phyloP scores from a whole-genome alignment of 371 early-diverging fungal species.

The Mortierella sp. region DNA sequence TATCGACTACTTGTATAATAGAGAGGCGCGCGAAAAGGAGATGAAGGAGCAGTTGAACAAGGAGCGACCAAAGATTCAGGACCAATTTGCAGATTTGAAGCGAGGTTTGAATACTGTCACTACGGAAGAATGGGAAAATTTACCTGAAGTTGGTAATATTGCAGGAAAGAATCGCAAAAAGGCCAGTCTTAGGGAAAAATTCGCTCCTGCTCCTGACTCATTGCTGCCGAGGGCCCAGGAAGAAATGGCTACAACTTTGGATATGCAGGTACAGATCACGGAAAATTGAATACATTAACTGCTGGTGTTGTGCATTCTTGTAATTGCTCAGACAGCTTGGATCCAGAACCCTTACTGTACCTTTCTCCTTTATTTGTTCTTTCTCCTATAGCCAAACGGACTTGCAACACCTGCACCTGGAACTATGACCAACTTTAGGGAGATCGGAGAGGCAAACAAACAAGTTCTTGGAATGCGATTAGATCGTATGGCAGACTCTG shows the following conservation, averaged over 20 bases:
- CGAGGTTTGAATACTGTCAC: constrained; percentile 82
- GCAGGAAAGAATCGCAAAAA: constrained; percentile 84
- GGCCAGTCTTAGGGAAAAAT: constrained; percentile 68
- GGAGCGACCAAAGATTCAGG: constrained; percentile 81
- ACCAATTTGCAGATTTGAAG: constrained; percentile 94
- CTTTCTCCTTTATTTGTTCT: background rate
- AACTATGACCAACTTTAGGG: constrained; percentile 87
- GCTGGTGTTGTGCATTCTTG: background rate
- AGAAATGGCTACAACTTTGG: constrained; percentile 70
- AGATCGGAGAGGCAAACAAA: constrained; percentile 95
- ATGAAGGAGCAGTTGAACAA: constrained; percentile 64
- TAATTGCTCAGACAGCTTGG: background rate
- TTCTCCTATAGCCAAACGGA: constrained; percentile 58
- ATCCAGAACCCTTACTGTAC: background rate
- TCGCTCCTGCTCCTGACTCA: constrained; percentile 90
- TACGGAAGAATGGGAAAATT: constrained; percentile 89
- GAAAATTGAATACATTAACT: background rate
- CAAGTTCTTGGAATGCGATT: constrained; percentile 89
- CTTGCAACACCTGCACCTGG: constrained; percentile 67
- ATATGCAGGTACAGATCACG: constrained; percentile 60
- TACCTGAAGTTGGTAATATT: constrained; percentile 95
- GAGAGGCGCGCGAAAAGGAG: constrained; percentile 74
- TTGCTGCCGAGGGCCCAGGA: constrained; percentile 77
- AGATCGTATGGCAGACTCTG: constrained; percentile 85
- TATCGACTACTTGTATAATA: constrained; percentile 5